Percentiles rank a stretch among this genome's conserved stretches.
Evolutionary conservation across 768 basidiomycete species (phyloP).

Genomic region (Phaeotremella skinneri): DNA sequence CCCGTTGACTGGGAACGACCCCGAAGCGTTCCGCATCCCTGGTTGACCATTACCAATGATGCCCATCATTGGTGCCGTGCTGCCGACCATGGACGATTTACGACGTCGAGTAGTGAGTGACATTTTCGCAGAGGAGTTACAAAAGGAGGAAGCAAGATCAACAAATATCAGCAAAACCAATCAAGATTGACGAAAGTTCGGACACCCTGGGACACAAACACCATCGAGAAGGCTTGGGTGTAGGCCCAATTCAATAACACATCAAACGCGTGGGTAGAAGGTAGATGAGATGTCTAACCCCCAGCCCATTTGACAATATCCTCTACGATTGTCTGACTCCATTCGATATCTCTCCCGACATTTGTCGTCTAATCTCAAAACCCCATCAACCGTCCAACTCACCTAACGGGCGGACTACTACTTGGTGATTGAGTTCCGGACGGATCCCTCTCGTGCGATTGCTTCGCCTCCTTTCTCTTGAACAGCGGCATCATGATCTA

Average conservation of each 20-base stretch:
- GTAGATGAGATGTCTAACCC: neutral
- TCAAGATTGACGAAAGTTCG: too few species aligned
- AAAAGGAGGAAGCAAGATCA: conserved; percentile 1
- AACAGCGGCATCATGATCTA: conserved; percentile 37
- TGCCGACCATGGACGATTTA: conserved; percentile 14
- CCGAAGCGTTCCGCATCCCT: conserved; percentile 9
- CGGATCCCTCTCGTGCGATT: conserved; percentile 30
- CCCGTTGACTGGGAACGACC: conserved; percentile 1
- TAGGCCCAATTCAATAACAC: too few species aligned
- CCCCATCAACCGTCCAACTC: conserved; percentile 16
- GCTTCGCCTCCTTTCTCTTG: conserved; percentile 44
- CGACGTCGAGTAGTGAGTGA: conserved; percentile 12
- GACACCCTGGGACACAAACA: too few species aligned
- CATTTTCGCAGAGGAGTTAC: neutral
- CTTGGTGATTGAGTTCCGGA: neutral
- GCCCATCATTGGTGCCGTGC: conserved; percentile 13
- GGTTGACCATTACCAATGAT: conserved; percentile 15
- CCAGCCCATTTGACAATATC: neutral
- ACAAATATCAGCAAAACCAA: neutral
- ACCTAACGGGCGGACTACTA: conserved; percentile 30
- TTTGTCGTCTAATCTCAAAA: conserved; percentile 1
- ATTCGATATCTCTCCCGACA: neutral
- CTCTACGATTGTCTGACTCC: neutral
- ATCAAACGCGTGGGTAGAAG: too few species aligned
- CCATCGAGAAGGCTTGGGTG: conserved; percentile 3